A percentile compares a stretch with the other conserved stretches of the same genome.
phyloP scores from a whole-genome alignment of 257 asterid genomes.

The Solanum tarapatanum region DNA sequence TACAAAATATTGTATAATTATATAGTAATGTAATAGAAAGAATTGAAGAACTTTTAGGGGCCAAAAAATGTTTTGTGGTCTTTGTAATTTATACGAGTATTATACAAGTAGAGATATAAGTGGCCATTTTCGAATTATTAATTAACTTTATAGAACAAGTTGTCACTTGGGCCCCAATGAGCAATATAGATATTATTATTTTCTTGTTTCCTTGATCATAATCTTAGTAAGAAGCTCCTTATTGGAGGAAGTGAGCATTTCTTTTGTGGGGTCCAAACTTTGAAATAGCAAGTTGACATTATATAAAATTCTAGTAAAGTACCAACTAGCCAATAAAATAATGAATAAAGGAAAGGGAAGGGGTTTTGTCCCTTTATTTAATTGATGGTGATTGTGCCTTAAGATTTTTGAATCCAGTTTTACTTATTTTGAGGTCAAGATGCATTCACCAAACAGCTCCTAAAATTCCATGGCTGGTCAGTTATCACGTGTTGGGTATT shows the following conservation, averaged over 20 bases:
- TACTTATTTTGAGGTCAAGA: neutral
- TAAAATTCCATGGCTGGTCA: neutral
- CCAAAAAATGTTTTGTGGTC: too few species aligned
- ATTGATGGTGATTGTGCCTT: conserved; percentile 1
- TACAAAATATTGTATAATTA: too few species aligned
- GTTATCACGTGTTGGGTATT: conserved; percentile 16
- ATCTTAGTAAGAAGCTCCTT: neutral
- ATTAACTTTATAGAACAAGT: too few species aligned
- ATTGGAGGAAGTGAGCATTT: conserved; percentile 12
- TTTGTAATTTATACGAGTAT: too few species aligned
- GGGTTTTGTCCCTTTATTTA: neutral
- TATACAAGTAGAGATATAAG: too few species aligned
- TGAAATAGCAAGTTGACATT: conserved; percentile 15
- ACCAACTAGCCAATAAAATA: neutral
- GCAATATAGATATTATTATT: neutral
- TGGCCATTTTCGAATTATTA: too few species aligned
- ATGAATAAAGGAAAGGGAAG: neutral
- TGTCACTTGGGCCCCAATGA: neutral
- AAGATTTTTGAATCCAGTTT: conserved; percentile 4
- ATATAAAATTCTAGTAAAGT: neutral
- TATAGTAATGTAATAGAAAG: neutral
- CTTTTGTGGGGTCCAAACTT: conserved; percentile 1
- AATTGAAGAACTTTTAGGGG: too few species aligned
- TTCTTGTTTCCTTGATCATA: neutral
- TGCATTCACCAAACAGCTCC: conserved; percentile 7